Conservation (phyloP, 331 rosid species). For the Acacia concinna region DNA sequence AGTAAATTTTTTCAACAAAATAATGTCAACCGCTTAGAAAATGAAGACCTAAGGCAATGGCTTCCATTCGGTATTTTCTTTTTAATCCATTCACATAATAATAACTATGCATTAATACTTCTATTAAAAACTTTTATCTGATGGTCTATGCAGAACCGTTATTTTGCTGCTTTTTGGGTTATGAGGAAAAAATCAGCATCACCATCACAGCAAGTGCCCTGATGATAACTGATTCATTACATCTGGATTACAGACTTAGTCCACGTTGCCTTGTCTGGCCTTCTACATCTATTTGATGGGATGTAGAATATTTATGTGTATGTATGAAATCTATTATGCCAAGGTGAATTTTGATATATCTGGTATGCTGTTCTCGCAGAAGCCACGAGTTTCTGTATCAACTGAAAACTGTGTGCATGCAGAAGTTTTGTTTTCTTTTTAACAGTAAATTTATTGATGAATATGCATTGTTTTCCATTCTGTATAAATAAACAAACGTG, state of each 20-base stretch:
- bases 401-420: not conserved
- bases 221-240: not conserved
- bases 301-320: not conserved
- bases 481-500: not conserved
- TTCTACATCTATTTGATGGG: not conserved
- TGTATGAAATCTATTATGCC: not conserved
- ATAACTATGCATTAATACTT: not conserved
- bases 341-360: conserved; percentile 21
- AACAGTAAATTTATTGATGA: not conserved
- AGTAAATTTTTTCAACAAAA: no score
- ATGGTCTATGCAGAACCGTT: conserved; percentile 70
- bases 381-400: not conserved
- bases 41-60: not conserved
- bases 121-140: not conserved
- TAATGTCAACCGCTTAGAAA: no score
- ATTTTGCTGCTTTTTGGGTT: conserved; percentile 87
- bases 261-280: conserved; percentile 6
- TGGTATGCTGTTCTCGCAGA: not conserved
- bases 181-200: conserved; percentile 62
- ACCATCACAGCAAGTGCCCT: conserved; percentile 21
- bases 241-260: not conserved
- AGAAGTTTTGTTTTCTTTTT: not conserved
- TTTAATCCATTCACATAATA: not conserved
- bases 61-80: not conserved
- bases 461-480: not conserved